Evolutionary conservation across 2,329 filamentous ascomycete genomes (phyloP).

Genomic region (Ophiocordyceps camponoti-leonardi): DNA sequence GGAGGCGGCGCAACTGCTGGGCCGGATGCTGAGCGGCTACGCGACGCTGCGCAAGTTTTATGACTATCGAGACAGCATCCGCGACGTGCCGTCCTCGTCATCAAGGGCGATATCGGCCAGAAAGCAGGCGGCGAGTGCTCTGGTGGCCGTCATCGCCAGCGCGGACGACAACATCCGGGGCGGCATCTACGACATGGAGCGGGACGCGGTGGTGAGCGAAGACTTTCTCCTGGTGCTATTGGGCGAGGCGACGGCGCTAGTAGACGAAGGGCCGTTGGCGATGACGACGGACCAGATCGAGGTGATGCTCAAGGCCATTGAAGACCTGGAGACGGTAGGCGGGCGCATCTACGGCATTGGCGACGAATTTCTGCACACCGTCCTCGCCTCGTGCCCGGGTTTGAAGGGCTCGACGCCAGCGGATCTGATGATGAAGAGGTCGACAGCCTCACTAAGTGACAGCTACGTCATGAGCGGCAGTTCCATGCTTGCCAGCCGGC

Average conservation of each 20-base stretch:
- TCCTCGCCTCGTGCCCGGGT: conserved; percentile 52
- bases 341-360: conserved; percentile 56
- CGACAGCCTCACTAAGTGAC: conserved; percentile 34
- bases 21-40: conserved; percentile 78
- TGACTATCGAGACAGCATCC: conserved; percentile 54
- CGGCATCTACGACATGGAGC: conserved; percentile 66
- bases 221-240: conserved; percentile 73
- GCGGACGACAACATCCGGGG: conserved; percentile 83
- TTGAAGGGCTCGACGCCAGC: conserved; percentile 44
- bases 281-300: conserved; percentile 59
- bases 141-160: conserved; percentile 71
- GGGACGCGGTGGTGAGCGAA: conserved; percentile 71
- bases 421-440: conserved; percentile 42
- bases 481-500: conserved; percentile 48
- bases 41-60: conserved; percentile 84
- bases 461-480: conserved; percentile 58
- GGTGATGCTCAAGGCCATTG: conserved; percentile 56
- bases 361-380: conserved; percentile 62
- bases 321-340: conserved; percentile 63
- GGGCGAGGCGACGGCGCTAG: conserved; percentile 66
- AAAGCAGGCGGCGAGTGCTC: conserved; percentile 51
- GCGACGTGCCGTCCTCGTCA: conserved; percentile 10
- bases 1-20: conserved; percentile 68
- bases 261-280: conserved; percentile 29
- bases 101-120: conserved; percentile 39